A percentile compares a stretch with the other conserved stretches of the same genome.
phyloP scores from a whole-genome alignment of 106 monocot genomes.

The Allium sativum region DNA sequence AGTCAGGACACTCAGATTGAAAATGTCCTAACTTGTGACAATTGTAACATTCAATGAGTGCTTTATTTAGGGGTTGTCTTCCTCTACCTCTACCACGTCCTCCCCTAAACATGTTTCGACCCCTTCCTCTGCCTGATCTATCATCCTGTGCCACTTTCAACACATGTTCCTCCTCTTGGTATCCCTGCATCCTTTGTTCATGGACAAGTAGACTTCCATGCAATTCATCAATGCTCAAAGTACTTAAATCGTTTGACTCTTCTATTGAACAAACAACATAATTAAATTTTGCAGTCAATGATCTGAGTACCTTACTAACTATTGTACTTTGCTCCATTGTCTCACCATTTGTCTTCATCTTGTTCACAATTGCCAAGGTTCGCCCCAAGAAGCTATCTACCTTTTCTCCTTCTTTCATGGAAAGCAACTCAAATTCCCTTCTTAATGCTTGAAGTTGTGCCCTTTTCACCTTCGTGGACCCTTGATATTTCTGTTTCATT shows the following conservation, averaged over 20 bases:
- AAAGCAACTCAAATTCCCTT: not conserved
- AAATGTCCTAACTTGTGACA: constrained; percentile 4
- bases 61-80: not conserved
- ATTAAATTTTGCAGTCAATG: not conserved
- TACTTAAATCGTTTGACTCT: constrained; percentile 1
- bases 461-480: not conserved
- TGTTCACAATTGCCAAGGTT: not conserved
- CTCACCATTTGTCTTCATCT: not conserved
- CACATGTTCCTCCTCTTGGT: not conserved
- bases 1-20: not conserved
- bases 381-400: not conserved
- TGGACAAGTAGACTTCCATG: constrained; percentile 2
- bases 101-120: not conserved
- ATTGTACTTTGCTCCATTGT: constrained; percentile 1
- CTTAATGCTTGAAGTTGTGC: constrained; percentile 10
- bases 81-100: constrained; percentile 4
- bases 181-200: constrained; percentile 1
- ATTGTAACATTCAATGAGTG: not conserved
- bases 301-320: constrained; percentile 1
- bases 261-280: constrained; percentile 2
- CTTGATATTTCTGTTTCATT: constrained; percentile 7
- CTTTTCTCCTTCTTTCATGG: constrained; percentile 3
- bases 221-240: constrained; percentile 3
- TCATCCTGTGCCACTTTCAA: not conserved
- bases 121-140: not conserved